Percentiles rank a stretch among this genome's conserved stretches.
phyloP scores from a whole-genome alignment of 1,284 basidiomycete genomes.

The Marasmius tenuissimus region DNA sequence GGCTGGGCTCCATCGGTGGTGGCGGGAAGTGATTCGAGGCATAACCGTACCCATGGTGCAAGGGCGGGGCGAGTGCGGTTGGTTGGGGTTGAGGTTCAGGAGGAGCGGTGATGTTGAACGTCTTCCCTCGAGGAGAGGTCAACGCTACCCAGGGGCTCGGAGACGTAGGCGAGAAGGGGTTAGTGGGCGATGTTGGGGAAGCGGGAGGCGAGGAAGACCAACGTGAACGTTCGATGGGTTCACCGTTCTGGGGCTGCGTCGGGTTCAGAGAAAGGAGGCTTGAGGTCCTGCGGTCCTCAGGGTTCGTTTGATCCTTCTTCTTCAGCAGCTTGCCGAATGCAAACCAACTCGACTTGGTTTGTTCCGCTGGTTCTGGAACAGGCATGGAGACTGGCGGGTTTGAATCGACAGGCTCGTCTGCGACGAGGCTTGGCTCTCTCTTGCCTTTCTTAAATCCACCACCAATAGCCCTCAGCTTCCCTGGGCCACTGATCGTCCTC shows the following conservation, averaged over 20 bases:
- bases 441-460: conserved; percentile 31
- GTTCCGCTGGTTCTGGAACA: too few relatives aligned
- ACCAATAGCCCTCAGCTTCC: conserved; percentile 44
- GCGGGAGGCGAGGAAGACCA: conserved; percentile 42
- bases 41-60: conserved; percentile 51
- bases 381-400: too few relatives aligned
- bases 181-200: conserved; percentile 19
- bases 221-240: conserved; percentile 31
- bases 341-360: too few relatives aligned
- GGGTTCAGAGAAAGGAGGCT: conserved; percentile 15
- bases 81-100: conserved; percentile 26
- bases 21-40: conserved; percentile 14
- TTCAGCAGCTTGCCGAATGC: too few relatives aligned
- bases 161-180: conserved; percentile 4
- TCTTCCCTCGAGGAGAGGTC: conserved; percentile 11
- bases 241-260: conserved; percentile 28
- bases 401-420: conserved; percentile 17
- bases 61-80: conserved; percentile 33
- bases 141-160: conserved; percentile 9
- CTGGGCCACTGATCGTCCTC: conserved; percentile 33
- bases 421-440: conserved; percentile 27
- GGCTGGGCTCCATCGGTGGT: conserved; percentile 29
- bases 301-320: conserved; percentile 7
- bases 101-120: conserved; percentile 15
- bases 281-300: conserved; percentile 15